Percentiles rank a stretch among this genome's conserved stretches.
phyloP scores from a whole-genome alignment of 164 flowering plant species.

The Stephania japonica region DNA sequence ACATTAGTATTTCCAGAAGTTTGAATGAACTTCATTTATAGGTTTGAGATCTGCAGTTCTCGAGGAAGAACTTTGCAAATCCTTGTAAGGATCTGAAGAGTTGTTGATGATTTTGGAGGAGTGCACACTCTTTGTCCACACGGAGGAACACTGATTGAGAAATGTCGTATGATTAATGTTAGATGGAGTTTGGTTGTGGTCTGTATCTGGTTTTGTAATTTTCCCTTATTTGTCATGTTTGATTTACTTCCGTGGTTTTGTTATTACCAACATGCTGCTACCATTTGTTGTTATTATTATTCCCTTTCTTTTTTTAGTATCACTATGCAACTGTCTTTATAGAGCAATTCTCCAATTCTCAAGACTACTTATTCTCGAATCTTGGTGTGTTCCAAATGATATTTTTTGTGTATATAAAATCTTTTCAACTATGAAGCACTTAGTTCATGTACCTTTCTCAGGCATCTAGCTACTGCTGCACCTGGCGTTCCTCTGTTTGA shows the following conservation, averaged over 20 bases:
- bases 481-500: slow-evolving; percentile 87
- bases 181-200: not conserved
- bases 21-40: no score
- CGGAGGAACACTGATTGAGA: not conserved
- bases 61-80: not conserved
- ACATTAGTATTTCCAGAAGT: no score
- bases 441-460: slow-evolving; percentile 29
- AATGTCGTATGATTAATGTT: not conserved
- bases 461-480: slow-evolving; percentile 73
- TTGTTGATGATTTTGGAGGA: not conserved
- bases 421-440: not conserved
- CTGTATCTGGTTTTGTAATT: not conserved
- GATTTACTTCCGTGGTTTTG: not conserved
- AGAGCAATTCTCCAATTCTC: not conserved
- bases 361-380: not conserved
- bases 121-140: not conserved
- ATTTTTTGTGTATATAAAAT: slow-evolving; percentile 2
- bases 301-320: not conserved
- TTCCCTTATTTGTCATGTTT: not conserved
- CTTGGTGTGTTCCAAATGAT: not conserved
- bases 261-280: not conserved
- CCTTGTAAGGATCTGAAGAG: not conserved
- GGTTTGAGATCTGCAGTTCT: not conserved
- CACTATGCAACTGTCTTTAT: not conserved
- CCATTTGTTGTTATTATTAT: not conserved